Conservation (phyloP, 305 asterid species). For the Ajuga reptans region DNA sequence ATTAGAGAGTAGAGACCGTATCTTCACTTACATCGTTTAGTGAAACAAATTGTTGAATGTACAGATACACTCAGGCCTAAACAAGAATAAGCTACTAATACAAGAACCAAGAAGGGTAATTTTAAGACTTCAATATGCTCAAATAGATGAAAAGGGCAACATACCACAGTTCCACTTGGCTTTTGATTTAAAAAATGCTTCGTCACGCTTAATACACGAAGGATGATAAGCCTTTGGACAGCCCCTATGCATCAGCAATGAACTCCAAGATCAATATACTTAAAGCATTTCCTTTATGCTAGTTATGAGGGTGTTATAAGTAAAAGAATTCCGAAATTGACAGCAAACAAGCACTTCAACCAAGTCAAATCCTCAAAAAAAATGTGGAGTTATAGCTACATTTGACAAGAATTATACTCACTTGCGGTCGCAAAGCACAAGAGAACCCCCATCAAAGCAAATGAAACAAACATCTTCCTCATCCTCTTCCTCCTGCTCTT, state of each 20-base stretch:
- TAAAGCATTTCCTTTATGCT: background rate
- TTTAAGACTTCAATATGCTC: background rate
- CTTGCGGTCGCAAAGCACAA: constrained; percentile 69
- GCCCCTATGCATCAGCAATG: constrained; percentile 43
- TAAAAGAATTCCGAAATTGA: background rate
- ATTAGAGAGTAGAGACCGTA: background rate
- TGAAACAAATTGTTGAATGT: background rate
- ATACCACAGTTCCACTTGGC: constrained; percentile 75
- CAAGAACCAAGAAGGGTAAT: background rate
- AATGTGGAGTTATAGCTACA: background rate
- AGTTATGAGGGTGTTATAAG: background rate
- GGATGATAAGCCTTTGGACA: constrained; percentile 80
- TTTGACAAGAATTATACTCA: constrained; percentile 29
- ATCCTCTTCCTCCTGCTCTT: constrained; percentile 29
- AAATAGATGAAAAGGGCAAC: constrained; percentile 18
- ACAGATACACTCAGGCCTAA: background rate
- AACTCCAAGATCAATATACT: constrained; percentile 1
- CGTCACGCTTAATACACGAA: constrained; percentile 60
- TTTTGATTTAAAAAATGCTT: constrained; percentile 47
- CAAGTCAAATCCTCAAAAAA: background rate
- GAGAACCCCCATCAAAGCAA: constrained; percentile 68
- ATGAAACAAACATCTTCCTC: constrained; percentile 67
- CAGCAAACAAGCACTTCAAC: background rate
- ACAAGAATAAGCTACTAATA: background rate
- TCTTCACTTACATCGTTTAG: background rate